Conservation (phyloP, 129 eudicot genomes). For the Chrysanthemum seticuspe region DNA sequence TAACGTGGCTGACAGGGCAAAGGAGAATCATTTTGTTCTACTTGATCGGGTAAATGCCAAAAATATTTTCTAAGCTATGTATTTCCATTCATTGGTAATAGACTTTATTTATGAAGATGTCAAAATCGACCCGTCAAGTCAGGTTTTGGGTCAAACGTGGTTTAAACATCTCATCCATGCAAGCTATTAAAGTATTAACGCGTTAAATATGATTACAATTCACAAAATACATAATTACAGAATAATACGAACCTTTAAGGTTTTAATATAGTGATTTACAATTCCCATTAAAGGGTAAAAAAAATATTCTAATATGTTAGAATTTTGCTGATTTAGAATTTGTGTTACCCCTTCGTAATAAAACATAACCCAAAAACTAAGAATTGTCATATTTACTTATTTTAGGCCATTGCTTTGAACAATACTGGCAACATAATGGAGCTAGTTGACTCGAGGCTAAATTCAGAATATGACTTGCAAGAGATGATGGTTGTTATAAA, state of each 20-base stretch:
- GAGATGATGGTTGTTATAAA: slow-evolving; percentile 37
- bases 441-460: slow-evolving; percentile 50
- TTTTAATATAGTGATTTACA: too few relatives aligned
- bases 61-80: slow-evolving; percentile 1
- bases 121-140: background rate
- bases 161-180: background rate
- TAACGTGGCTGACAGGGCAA: slow-evolving; percentile 43
- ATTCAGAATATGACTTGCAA: slow-evolving; percentile 28
- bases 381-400: background rate
- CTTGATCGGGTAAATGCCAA: slow-evolving; percentile 62
- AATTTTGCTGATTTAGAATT: background rate
- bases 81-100: background rate
- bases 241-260: too few relatives aligned
- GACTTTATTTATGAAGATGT: background rate
- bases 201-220: background rate
- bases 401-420: slow-evolving; percentile 43
- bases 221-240: background rate
- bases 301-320: too few relatives aligned
- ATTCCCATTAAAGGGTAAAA: too few relatives aligned
- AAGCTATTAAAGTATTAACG: too few relatives aligned
- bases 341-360: too few relatives aligned
- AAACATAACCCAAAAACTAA: background rate
- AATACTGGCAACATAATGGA: slow-evolving; percentile 39
- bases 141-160: background rate
- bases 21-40: slow-evolving; percentile 46